Conservation (phyloP, 768 basidiomycete species). For the Amanita pseudoporphyria region DNA sequence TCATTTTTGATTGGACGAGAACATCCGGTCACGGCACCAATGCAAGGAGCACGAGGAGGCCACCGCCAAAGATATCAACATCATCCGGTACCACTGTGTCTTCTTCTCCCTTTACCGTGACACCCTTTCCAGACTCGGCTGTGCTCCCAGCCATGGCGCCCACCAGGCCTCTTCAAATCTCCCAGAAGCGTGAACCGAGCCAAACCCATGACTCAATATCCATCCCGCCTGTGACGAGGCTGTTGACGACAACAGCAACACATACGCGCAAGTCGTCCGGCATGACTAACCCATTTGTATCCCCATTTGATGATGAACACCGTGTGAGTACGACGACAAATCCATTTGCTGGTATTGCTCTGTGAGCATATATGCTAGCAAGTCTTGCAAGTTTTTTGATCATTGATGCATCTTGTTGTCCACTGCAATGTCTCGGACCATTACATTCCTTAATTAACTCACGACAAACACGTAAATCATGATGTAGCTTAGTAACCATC, state of each 20-base stretch:
- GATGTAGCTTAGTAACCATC: background rate
- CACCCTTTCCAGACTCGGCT: conserved; percentile 3
- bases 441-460: background rate
- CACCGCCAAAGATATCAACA: background rate
- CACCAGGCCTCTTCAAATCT: conserved; percentile 4
- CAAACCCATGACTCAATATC: conserved; percentile 9
- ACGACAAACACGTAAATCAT: background rate
- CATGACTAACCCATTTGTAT: conserved; percentile 51
- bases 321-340: conserved; percentile 13
- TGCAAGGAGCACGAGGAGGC: background rate
- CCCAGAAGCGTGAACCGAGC: conserved; percentile 10
- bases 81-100: background rate
- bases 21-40: no score
- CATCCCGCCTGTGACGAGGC: conserved; percentile 32
- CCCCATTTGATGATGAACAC: conserved; percentile 73
- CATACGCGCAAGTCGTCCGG: conserved; percentile 32
- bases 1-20: background rate
- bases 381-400: no score
- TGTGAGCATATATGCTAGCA: background rate
- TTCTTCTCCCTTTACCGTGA: background rate
- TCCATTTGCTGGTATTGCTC: conserved; percentile 7
- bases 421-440: background rate
- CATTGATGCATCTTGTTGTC: no score
- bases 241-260: conserved; percentile 34
- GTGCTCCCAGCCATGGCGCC: background rate